Conservation (phyloP, 768 basidiomycete species). For the Hebeloma cylindrosporum region DNA sequence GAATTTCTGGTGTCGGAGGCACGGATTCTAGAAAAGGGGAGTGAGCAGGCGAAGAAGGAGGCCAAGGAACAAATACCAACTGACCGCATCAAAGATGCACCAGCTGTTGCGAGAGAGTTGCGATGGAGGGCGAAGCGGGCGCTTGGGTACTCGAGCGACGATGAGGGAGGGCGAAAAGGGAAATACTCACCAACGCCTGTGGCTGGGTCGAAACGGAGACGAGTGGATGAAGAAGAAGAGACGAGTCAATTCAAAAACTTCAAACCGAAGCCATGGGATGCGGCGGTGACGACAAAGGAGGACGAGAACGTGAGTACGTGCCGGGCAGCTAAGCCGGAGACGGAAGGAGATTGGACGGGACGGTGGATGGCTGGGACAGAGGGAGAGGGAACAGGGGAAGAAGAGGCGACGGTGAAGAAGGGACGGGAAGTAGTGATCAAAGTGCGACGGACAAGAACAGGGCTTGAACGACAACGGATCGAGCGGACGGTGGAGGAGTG, state of each 20-base stretch:
- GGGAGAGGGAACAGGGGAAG: constrained; percentile 33
- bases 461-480: constrained; percentile 70
- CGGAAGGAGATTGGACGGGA: neutral
- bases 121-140: constrained; percentile 77
- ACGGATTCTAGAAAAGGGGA: constrained; percentile 66
- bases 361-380: constrained; percentile 11
- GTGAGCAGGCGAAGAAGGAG: constrained; percentile 72
- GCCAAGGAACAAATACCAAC: constrained; percentile 77
- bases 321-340: constrained; percentile 8
- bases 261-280: constrained; percentile 68
- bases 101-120: constrained; percentile 79
- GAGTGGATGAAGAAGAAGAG: constrained; percentile 34
- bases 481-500: constrained; percentile 69
- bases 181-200: constrained; percentile 23
- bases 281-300: constrained; percentile 39
- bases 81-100: constrained; percentile 81
- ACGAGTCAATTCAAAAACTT: constrained; percentile 59
- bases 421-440: constrained; percentile 53
- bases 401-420: constrained; percentile 20
- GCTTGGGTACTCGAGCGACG: constrained; percentile 64
- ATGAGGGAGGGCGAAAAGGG: constrained; percentile 44
- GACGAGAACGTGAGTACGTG: constrained; percentile 46
- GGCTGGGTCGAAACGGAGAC: constrained; percentile 44
- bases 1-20: constrained; percentile 80
- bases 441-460: constrained; percentile 52